Base-by-base conservation (phyloP, 1,284 basidiomycete species). In the Trichosporon faecale region DNA sequence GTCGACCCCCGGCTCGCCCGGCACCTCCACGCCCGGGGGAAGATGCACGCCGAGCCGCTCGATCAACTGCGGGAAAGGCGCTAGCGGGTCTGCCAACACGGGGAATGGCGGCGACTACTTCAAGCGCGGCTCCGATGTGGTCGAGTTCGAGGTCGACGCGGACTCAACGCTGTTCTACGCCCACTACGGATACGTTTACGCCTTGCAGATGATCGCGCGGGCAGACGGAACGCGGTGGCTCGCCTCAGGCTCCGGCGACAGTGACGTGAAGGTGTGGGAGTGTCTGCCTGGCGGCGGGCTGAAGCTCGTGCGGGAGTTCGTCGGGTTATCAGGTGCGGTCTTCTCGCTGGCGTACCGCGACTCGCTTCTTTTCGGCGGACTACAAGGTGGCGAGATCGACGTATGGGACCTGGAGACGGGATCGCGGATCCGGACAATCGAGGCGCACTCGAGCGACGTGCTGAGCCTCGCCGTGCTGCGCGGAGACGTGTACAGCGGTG, bases 121-220 rank as follows among this genome's bases (percentile, higher is more conserved):
- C 57, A 61, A 31, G 29, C 27, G 21, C 29, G 29, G 57, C 4
- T 18, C 27, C 33, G 60, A 71, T 0, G 79, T 77, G 4, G 71
- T 73, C 25, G 80, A 83, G 63, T 70, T 84, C 21, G 85, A 87
- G 68, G 88, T 95, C 29, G 87, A 89, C 4, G 85, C 88, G 12
- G 85, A 85, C 66, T 91, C 91, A 74, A 90, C 93, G 21, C 85
- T 94, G 37, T 90, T 92, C 74, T 91, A 92, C 2, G 95, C 95
- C 1, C 95, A 98, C 81, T 94, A 90, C 81, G 95, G 95, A 11
- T 98, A 98, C 79, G 88, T 98, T 16, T 98, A 98, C 79, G 93
- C 91, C 74, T 90, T 98, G 86, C 85, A 88, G 0, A 84, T 91
- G 40, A 79, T 84, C 35, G 61, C 70, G n/a, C 75, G 76, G 65